Percentiles rank a stretch among this genome's conserved stretches.
These are phyloP conservation scores for Lavandula angustifolia DNA, from an alignment of 257 asterid genomes.

Conservation along the genomic window DNA sequence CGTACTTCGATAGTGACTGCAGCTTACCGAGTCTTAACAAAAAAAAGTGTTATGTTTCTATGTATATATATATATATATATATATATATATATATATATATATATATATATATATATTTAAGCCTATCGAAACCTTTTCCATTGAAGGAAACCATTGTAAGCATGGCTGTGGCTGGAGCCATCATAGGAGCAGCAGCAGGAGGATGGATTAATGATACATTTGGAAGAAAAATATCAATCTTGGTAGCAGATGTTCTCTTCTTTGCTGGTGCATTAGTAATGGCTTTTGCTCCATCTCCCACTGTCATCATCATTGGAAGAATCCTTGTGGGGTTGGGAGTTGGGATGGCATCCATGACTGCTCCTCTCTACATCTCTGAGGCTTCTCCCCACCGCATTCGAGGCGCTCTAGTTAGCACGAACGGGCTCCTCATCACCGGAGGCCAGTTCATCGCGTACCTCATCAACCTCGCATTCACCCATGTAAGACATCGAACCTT, in stretches of 20 bases:
- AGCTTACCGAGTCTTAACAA: no score
- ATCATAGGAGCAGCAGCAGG: slow-evolving; percentile 65
- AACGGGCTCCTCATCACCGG: slow-evolving; percentile 64
- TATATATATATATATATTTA: no score
- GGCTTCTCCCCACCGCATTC: slow-evolving; percentile 66
- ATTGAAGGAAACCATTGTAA: slow-evolving; percentile 58
- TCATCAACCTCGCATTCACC: slow-evolving; percentile 59
- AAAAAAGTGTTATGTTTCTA: not conserved
- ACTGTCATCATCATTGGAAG: slow-evolving; percentile 54
- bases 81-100: no score
- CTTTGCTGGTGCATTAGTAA: slow-evolving; percentile 50
- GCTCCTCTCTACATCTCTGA: slow-evolving; percentile 68
- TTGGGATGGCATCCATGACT: slow-evolving; percentile 82
- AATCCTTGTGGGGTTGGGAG: slow-evolving; percentile 61
- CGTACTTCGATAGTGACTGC: no score
- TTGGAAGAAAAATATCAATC: slow-evolving; percentile 51
- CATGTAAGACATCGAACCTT: slow-evolving; percentile 27
- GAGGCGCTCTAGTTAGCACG: slow-evolving; percentile 75
- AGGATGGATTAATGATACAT: slow-evolving; percentile 60
- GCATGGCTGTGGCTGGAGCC: slow-evolving; percentile 79
- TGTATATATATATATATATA: no score
- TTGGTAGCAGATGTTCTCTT: slow-evolving; percentile 57
- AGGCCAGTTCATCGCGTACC: slow-evolving; percentile 60
- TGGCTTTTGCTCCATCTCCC: slow-evolving; percentile 57
- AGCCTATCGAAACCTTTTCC: not conserved